Evolutionary conservation across 2,329 filamentous ascomycete species (phyloP).

Genomic region (Pestalotiopsis sp.): DNA sequence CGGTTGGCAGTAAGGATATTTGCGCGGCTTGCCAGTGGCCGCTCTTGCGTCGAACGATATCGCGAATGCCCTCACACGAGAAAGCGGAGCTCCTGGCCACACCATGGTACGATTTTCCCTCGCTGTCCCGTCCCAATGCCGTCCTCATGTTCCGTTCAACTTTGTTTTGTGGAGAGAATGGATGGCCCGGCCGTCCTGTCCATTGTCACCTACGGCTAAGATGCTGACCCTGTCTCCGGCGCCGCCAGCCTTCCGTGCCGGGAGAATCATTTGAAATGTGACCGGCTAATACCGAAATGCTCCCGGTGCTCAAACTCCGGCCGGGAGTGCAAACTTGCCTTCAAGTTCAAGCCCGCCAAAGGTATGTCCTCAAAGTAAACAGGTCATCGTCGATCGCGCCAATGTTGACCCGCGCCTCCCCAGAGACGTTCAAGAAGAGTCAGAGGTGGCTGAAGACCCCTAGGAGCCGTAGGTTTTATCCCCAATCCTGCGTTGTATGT

Average conservation of each 20-base stretch:
- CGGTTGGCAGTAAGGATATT: constrained; percentile 10
- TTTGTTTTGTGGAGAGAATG: constrained; percentile 7
- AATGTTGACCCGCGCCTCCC: constrained; percentile 1
- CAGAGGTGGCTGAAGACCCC: constrained; percentile 33
- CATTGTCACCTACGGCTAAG: neutral
- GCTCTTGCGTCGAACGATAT: constrained; percentile 15
- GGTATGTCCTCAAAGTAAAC: constrained; percentile 21
- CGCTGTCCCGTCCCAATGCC: neutral
- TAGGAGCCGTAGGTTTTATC: constrained; percentile 25
- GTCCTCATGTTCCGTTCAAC: constrained; percentile 6
- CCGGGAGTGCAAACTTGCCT: constrained; percentile 34
- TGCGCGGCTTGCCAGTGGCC: neutral
- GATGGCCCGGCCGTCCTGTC: neutral
- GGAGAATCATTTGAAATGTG: constrained; percentile 51
- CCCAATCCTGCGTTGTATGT: neutral
- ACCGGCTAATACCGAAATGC: constrained; percentile 37
- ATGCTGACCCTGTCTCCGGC: constrained; percentile 6
- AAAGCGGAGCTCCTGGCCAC: constrained; percentile 33
- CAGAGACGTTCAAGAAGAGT: constrained; percentile 28
- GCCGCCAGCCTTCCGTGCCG: constrained; percentile 46
- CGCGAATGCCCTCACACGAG: constrained; percentile 36
- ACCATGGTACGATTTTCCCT: constrained; percentile 30
- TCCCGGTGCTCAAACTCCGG: constrained; percentile 34
- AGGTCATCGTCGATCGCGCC: neutral
- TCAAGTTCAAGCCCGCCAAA: constrained; percentile 37